Percentiles rank a stretch among this genome's conserved stretches.
These are phyloP conservation scores for Meripilus lineatus DNA, from an alignment of 1,284 basidiomycete genomes.

Conservation along the genomic window DNA sequence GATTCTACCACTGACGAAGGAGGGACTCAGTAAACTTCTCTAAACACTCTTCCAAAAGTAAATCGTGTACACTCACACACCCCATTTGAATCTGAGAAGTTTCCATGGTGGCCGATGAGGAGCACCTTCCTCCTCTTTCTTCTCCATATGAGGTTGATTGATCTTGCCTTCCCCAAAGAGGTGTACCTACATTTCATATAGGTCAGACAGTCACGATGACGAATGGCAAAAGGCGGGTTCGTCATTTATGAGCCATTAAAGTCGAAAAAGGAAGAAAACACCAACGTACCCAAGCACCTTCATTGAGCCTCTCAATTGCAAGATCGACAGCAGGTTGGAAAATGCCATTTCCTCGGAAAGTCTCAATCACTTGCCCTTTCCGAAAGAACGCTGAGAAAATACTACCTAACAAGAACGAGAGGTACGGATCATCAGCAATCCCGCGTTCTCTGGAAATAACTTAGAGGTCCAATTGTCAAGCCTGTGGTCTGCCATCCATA, in stretches of 20 bases:
- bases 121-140: neutral
- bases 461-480: no score
- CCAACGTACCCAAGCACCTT: constrained; percentile 77
- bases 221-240: neutral
- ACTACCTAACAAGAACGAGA: constrained; percentile 41
- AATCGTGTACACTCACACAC: constrained; percentile 59
- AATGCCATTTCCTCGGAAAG: constrained; percentile 85
- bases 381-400: constrained; percentile 81
- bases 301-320: constrained; percentile 76
- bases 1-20: constrained; percentile 67
- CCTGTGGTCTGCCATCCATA: no score
- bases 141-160: constrained; percentile 54
- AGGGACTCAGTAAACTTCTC: constrained; percentile 7
- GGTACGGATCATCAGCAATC: no score
- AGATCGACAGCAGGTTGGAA: constrained; percentile 85
- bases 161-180: constrained; percentile 94
- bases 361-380: constrained; percentile 91
- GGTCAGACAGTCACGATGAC: neutral
- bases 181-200: constrained; percentile 59
- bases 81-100: constrained; percentile 93
- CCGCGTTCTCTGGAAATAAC: no score
- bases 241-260: no score
- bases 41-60: neutral
- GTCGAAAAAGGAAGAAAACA: no score
- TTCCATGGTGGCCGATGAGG: no score